Percentiles rank a stretch among this genome's conserved stretches.
Evolutionary conservation across 2,329 filamentous ascomycete genomes (phyloP).

Genomic region (Colletotrichum cordylinicola): DNA sequence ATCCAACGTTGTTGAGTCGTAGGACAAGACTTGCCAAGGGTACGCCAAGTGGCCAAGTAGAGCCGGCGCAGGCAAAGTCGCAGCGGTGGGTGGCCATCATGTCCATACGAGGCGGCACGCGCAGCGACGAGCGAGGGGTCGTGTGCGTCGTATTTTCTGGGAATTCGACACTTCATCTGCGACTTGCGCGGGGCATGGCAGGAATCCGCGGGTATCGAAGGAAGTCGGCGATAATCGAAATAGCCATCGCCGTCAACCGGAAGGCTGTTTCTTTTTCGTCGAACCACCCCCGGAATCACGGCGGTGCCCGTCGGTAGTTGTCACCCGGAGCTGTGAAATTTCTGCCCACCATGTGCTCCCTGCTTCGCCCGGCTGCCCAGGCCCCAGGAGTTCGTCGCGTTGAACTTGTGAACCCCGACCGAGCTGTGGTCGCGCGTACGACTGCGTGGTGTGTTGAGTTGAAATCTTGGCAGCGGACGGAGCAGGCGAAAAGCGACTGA

Average conservation of each 20-base stretch:
- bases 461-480: slow-evolving; percentile 3
- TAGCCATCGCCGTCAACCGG: background rate
- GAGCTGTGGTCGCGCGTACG: background rate
- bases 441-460: background rate
- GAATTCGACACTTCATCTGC: background rate
- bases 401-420: background rate
- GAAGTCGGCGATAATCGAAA: background rate
- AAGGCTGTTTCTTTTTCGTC: background rate
- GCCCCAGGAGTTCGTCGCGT: background rate
- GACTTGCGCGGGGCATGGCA: background rate
- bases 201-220: background rate
- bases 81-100: slow-evolving; percentile 9
- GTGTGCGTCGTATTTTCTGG: background rate
- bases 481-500: slow-evolving; percentile 4
- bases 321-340: background rate
- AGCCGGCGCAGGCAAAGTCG: slow-evolving; percentile 13
- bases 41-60: slow-evolving; percentile 11
- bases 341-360: background rate
- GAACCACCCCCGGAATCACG: background rate
- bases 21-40: slow-evolving; percentile 20
- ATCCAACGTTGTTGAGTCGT: slow-evolving; percentile 14
- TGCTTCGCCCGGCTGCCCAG: background rate
- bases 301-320: background rate
- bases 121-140: background rate
- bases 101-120: slow-evolving; percentile 5